Evolutionary conservation across 2,329 filamentous ascomycete genomes (phyloP).

Genomic region (Lithohypha guttulata): DNA sequence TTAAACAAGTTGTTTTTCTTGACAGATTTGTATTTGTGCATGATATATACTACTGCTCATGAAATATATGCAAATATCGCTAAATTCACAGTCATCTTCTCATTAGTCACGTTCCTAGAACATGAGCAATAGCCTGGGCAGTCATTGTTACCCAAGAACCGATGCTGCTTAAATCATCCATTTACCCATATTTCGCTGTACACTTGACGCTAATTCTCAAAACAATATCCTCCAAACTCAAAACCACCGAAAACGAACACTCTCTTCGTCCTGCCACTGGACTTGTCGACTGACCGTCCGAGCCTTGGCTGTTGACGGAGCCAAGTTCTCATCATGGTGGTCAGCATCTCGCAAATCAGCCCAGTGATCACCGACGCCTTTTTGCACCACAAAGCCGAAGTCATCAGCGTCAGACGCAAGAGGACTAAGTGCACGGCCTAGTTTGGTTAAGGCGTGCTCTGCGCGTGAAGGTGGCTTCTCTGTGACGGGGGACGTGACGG

Average conservation of each 20-base stretch:
- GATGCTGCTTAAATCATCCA: not conserved
- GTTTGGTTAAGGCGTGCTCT: not conserved
- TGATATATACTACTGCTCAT: too few relatives aligned
- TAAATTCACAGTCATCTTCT: not conserved
- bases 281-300: conserved; percentile 1
- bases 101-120: not conserved
- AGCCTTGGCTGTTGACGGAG: not conserved
- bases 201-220: too few relatives aligned
- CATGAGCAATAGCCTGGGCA: too few relatives aligned
- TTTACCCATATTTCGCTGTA: too few relatives aligned
- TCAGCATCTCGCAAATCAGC: not conserved
- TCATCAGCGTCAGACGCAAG: conserved; percentile 1
- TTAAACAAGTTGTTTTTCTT: too few relatives aligned
- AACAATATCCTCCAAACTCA: too few relatives aligned
- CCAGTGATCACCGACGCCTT: conserved; percentile 1
- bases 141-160: not conserved
- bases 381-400: not conserved
- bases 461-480: not conserved
- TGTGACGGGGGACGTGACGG: not conserved
- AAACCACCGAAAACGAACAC: conserved; percentile 1
- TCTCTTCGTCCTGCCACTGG: conserved; percentile 4
- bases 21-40: too few relatives aligned
- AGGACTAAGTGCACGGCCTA: not conserved
- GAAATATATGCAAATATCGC: not conserved
- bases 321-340: not conserved